Conservation (phyloP, 2,329 filamentous ascomycete genomes). For the Verticillium longisporum region DNA sequence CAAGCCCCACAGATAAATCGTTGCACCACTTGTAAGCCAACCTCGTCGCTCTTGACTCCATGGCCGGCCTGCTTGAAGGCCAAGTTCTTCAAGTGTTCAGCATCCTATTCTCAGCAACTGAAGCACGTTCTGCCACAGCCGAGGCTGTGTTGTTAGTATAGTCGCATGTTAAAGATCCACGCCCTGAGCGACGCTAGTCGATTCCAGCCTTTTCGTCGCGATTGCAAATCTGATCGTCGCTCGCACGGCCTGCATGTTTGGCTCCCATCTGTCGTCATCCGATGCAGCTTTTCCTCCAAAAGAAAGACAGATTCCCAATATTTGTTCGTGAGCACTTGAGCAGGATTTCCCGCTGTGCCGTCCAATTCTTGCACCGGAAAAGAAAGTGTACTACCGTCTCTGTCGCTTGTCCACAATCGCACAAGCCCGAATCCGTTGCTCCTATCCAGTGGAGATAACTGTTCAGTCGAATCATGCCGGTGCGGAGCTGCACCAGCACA, state of each 20-base stretch:
- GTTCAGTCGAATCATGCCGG: constrained; percentile 12
- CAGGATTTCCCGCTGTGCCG: constrained; percentile 2
- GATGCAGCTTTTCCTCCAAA: constrained; percentile 6
- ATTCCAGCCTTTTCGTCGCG: constrained; percentile 4
- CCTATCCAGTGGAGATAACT: constrained; percentile 6
- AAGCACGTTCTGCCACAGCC: constrained; percentile 5
- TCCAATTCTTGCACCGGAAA: constrained; percentile 19
- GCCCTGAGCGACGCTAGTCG: no score
- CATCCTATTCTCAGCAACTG: constrained; percentile 11
- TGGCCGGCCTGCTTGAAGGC: constrained; percentile 11
- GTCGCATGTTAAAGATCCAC: neutral
- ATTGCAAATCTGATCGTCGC: constrained; percentile 7
- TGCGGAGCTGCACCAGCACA: constrained; percentile 14
- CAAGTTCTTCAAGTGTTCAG: constrained; percentile 12
- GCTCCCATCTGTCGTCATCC: constrained; percentile 4
- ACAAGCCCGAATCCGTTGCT: constrained; percentile 4
- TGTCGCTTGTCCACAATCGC: constrained; percentile 10
- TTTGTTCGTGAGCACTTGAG: constrained; percentile 1
- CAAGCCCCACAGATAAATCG: no score
- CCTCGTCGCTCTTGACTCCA: neutral
- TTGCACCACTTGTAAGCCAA: no score
- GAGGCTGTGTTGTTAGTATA: constrained; percentile 6
- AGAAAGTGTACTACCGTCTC: constrained; percentile 19
- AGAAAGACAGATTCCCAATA: constrained; percentile 5
- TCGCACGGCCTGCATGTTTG: constrained; percentile 3